Evolutionary conservation across 352 stramenopile genomes (phyloP), one percentile per base, ranked within the genome.

Genomic region (Phytophthora capsici): DNA sequence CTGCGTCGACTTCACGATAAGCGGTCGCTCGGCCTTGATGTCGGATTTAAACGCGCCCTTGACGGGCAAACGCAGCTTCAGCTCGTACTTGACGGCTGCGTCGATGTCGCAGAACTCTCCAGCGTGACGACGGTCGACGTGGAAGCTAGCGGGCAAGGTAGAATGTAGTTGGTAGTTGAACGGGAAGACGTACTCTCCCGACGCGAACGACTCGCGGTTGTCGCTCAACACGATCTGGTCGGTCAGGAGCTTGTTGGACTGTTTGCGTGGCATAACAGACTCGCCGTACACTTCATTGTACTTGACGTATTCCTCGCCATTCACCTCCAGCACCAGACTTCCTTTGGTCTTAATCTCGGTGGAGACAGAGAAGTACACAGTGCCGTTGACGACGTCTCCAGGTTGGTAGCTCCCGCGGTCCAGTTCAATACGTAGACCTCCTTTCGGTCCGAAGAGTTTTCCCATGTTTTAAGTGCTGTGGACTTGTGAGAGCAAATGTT

Each of bases 181-280:
- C 4, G 63, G 57, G 36, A 73, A 76, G 14, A 69, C 57, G 57
- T 73, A 65, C 26, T 76, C 63, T 10, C 84, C 84, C 0, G 80
- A 66, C 9, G 71, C 53, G 34, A 86, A 88, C 9, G 71, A 57
- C 30, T 82, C 67, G 9, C 75, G 81, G 12, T 87, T 46, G 9
- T 71, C 64, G 7, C 57, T 80, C 14, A 76, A 53, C 40, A 84
- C 59, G 28, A 89, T 73, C 63, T 82, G 57, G 38, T 71, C 57
- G 22, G 32, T 17, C 34, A 71, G 23, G 7, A 67, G 34, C 44
- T 43, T 44, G 43, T 67, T 62, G 16, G 4, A 34, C 20, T 67
- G 63, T 20, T 57, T 66, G 49, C 22, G 57, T 8, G 56, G 63
- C 9, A 71, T 14, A 1, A 16, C 17, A 17, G 12, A 6, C 40